Evolutionary conservation across 2,329 filamentous ascomycete species (phyloP).

Genomic region (Microascus cirrosus): DNA sequence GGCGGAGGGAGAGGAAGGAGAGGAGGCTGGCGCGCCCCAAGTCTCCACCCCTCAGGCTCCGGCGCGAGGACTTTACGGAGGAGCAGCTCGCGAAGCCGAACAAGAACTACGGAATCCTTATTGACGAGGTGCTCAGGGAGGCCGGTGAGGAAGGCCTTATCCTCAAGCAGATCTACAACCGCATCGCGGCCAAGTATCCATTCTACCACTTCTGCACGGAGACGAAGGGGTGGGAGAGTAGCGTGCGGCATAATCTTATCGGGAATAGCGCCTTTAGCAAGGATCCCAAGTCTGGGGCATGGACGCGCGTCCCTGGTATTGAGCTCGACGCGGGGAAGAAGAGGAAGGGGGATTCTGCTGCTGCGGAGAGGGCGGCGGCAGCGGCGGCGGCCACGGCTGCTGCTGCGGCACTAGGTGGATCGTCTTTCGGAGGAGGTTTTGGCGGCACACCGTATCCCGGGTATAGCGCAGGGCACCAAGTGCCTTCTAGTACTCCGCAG

Average conservation of each 20-base stretch:
- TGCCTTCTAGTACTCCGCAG: background rate
- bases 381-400: conserved; percentile 4
- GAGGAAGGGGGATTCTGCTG: conserved; percentile 42
- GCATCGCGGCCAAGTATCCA: conserved; percentile 45
- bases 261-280: conserved; percentile 51
- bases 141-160: conserved; percentile 42
- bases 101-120: conserved; percentile 51
- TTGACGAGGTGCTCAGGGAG: conserved; percentile 46
- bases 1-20: conserved; percentile 45
- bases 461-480: background rate
- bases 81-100: conserved; percentile 50
- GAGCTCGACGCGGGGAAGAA: conserved; percentile 52
- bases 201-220: conserved; percentile 50
- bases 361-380: conserved; percentile 24
- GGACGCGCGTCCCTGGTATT: conserved; percentile 46
- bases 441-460: background rate
- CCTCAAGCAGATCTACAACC: conserved; percentile 53
- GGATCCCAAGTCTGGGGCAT: conserved; percentile 42
- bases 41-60: conserved; percentile 47
- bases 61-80: conserved; percentile 42
- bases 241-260: conserved; percentile 52
- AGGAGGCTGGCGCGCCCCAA: conserved; percentile 44
- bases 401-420: background rate
- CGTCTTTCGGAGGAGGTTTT: background rate
- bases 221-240: conserved; percentile 56